Evolutionary conservation across 1,139 yeast species (phyloP), one percentile per base, ranked within the genome.

Genomic region (Magnusiomyces starmeri): DNA sequence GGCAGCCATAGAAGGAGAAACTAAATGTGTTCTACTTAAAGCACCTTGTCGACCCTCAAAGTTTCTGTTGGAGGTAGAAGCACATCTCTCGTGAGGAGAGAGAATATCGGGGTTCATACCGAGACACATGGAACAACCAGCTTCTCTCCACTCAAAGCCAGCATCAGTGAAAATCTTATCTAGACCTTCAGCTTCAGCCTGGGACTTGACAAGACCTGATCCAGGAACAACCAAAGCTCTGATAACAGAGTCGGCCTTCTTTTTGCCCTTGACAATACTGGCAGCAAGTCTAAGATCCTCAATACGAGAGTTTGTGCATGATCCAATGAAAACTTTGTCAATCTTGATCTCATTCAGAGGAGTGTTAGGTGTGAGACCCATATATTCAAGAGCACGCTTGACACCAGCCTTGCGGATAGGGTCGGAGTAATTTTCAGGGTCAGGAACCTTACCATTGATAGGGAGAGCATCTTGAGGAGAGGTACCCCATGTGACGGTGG

Each of bases 31-130:
- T 75, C 98, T 81, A n/a, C 96, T 88, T 55, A 73, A 74, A 50
- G 96, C 96, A 73, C 98, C 98, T 76, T 92, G 98, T 73, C 98
- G 92, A 63, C 98, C 98, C 72, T 92, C 97, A 68, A 92, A 92
- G 75, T 92, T 92, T 78, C 98, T 85, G 77, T 92, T 92, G 27
- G 97, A 90, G 29, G 98, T 92, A 22, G 97, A 90, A 4, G 98
- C 98, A 75, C 98, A 92, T 73, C 98, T 83, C 72, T 92, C 98
- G 66, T 85, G 80, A 46, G 97, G 97, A 56, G 83, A 81, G 65
- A 92, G 79, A 63, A 92, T 90, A 74, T 92, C 98, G 42, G 97
- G 97, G 73, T 92, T 92, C 98, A 92, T 92, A 71, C 98, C 98
- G 56, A 92, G 79, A 74, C 98, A 92, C 98, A 92, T 92, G 49